Evolutionary conservation across 306 rosid species (phyloP), one percentile per base, ranked within the genome.

Genomic region (Citrullus colocynthis): DNA sequence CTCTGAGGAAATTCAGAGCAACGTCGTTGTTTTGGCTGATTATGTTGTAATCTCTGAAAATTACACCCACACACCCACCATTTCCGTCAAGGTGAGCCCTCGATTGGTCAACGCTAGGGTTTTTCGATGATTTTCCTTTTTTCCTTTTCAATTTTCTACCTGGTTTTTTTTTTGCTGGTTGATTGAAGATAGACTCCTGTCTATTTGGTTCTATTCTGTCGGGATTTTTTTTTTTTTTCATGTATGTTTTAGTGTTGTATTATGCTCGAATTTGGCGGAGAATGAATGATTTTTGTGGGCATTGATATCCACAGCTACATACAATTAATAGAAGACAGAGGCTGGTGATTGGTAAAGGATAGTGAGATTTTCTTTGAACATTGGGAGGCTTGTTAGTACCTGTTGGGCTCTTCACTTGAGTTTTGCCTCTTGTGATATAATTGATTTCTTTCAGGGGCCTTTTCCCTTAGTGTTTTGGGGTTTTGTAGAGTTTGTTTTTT

Each of bases 11-110:
- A 88, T 92, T 88, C 98, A 90, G 39, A 89, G 74, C 72, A 89
- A 94, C 89, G 93, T 94, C 76, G 93, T 94, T 81, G 93, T 94
- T 90, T 88, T 92, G 84, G 96, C 90, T 34, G 97, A 94, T 39
- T 94, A 94, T 80, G 78, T 86, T 15, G 86, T 89, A 57, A 76
- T 94, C 6, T 45, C 88, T 63, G 85, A 82, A 2, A 91, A 88
- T 82, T 85, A 78, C 63, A 1, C 85, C 21, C 84, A 11, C 10
- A 15, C 59, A 21, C 87, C 93, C 74, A 87, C 97, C 85, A 83
- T 92, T 82, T 85, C 91, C 34, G 86, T 83, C 86, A 92, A 94
- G 96, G 98, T 93, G 7, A 58, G 24, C 9, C 49, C 20, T 11
- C 45, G 13, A 39, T 37, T 39, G 34, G 54, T 76, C 79, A 76